Conservation (phyloP, 2,329 filamentous ascomycete genomes). For the Rhynchosporium secalis region DNA sequence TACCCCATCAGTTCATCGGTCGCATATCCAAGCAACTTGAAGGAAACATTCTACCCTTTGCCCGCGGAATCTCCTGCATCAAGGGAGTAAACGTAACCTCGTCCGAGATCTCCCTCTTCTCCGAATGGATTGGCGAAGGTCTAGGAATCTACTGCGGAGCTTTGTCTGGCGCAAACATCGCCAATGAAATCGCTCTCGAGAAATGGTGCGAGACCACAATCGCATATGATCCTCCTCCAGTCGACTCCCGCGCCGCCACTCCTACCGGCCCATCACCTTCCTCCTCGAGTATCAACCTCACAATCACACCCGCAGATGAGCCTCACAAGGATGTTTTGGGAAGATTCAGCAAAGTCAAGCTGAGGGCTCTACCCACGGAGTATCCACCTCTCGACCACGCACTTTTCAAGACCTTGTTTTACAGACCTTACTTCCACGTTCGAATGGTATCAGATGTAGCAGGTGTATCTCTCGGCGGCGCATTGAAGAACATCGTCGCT, state of each 20-base stretch:
- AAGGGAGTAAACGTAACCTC: conserved; percentile 95
- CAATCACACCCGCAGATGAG: conserved; percentile 46
- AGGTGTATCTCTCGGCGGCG: conserved; percentile 90
- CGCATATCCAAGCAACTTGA: conserved; percentile 80
- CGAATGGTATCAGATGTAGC: conserved; percentile 94
- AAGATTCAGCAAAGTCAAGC: conserved; percentile 63
- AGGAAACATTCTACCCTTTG: conserved; percentile 88
- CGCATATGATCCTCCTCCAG: conserved; percentile 87
- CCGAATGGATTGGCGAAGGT: conserved; percentile 87
- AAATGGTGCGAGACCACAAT: conserved; percentile 98
- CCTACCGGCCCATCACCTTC: conserved; percentile 53
- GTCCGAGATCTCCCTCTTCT: conserved; percentile 84
- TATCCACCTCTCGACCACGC: conserved; percentile 86
- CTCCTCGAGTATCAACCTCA: conserved; percentile 50
- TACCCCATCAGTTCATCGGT: conserved; percentile 93
- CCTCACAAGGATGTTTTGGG: conserved; percentile 71
- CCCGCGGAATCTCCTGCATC: conserved; percentile 93
- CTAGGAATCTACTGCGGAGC: conserved; percentile 96
- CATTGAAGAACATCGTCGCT: conserved; percentile 95
- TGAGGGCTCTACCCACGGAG: conserved; percentile 75
- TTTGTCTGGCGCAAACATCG: conserved; percentile 93
- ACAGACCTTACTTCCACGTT: conserved; percentile 96
- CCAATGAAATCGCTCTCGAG: conserved; percentile 88
- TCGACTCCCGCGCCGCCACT: conserved; percentile 79
- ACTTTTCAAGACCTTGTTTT: conserved; percentile 83